Evolutionary conservation across 1,139 yeast species (phyloP), one percentile per base, ranked within the genome.

Genomic region (Geotrichum siamense): DNA sequence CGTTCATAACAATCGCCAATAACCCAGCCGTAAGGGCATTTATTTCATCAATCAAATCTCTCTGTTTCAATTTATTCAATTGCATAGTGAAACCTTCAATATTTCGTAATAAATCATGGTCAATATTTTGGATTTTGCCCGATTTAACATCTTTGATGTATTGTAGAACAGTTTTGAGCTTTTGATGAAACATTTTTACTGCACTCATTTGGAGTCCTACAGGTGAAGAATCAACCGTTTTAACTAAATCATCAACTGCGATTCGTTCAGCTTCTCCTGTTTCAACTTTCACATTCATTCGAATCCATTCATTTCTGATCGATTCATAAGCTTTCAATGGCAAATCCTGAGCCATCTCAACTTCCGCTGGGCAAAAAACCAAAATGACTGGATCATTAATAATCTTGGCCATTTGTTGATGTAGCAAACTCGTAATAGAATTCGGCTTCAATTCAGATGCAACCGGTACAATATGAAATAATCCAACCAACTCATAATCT

Each of bases 241-340:
- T 55, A 36, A 61, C 57, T 9, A 63, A 57, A 41, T 61, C 63
- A 29, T 62, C 61, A 8, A 63, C 61, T 1, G 64, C 68, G 28
- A 63, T 61, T 35, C 63, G 52, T 43, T 63, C 68, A 1, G 67
- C 65, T 39, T 62, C 65, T 4, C 55, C 61, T 2, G 64, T 56
- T 22, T 60, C 65, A 27, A 63, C 54, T 13, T 52, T 50, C 12
- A 57, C 53, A 3, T 53, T 50, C 15, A 59, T 51, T 42, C 55
- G 59, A 1, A 47, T 52, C 42, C 55, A 56, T 38, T 50, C 55
- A 3, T 48, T 41, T 17, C 45, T 45, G 5, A 53, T 48, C 26
- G 60, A 51, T 41, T 61, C 64, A 38, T 51, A 63, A 15, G 59
- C 59, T 19, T 52, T 54, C 8, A 62, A 38, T 4, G 67, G 67